Base-by-base conservation (phyloP, 768 basidiomycete genomes). In the Russula olivacea region DNA sequence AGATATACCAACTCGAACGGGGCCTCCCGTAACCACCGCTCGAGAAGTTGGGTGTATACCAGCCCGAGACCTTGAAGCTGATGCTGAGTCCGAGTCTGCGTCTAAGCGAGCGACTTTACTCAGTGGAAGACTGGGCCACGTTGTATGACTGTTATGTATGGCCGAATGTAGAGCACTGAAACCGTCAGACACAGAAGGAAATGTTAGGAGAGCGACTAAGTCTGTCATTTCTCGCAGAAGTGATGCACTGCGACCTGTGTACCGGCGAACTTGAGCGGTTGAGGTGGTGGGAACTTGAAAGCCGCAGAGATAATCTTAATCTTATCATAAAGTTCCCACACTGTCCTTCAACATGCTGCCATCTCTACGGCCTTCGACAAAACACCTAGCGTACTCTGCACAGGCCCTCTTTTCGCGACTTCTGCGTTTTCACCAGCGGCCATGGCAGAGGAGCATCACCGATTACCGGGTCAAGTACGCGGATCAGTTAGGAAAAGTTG, bases 21-120 rank as follows among this genome's bases (percentile, higher is more conserved):
- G 76, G 1, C 77, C 80, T 17, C 41, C 48, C 36, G 47, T 40
- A 52, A 38, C 40, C 68, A 69, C 52, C 69, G 58, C 21, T 54
- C 58, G 57, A 70, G 71, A 43, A 70, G 48, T 25, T 19, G 47
- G 34, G 10, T 59, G 68, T 70, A 70, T 50, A 41, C 53, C 63
- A 50, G 66, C 66, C 69, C 72, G 70, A 67, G 76, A 68, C 68
- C 88, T 83, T 73, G 79, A 83, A 68, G 85, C 82, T 72, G 85
- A 83, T 67, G 81, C 81, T 68, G 85, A 80, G 76, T 89, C 87
- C 74, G 81, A 83, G 78, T 87, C 85, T 69, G 76, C 75, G 66
- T 80, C 81, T 74, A 87, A 76, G 66, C 87, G 85, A 65, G 85
- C 80, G 61, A 82, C 82, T 78, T 91, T 90, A 74, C 80, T 81